Base-by-base conservation (phyloP, 495 filamentous ascomycete species). In the Viridothelium virens region DNA sequence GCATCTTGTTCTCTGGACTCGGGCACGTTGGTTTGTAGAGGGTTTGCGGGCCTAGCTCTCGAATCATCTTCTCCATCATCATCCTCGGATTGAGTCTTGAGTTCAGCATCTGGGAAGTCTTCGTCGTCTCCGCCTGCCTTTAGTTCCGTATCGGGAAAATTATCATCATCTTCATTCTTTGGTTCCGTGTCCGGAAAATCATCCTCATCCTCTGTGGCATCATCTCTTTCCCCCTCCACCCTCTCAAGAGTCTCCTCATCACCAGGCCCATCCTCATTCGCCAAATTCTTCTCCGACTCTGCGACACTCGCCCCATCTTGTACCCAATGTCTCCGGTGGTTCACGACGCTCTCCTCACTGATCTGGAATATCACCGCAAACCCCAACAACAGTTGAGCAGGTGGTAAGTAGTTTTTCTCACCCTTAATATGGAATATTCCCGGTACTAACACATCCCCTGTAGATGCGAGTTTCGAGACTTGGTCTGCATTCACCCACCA, bases 401-500 rank as follows among this genome's bases (percentile, higher is more conserved):
- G 94, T 2, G 92, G 92, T 56, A 98, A 77, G 70, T 88, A 92
- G 69, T 96, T 96, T 76, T 95, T 96, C 74, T 89, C 88, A 9
- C 93, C 93, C 62, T 83, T 82, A 44, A 96, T 80, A 73, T 86
- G 82, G 71, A 98, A 98, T 31, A 81, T 82, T 12, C 94, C 94
- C 5, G 82, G 78, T 4, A 84, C 81, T 12, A 97, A 74, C 65
- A 89, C 91, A 65, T 92, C 95, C n/a, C 92, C 93, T 1, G 82
- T 82, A 0, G 84, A 79, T 0, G 86, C 85, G 48, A 83, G 89
- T 77, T 97, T 97, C 2, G 90, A 89, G 0, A 97, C 90, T 72
- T 97, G 92, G 65, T 90, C 85, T 12, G 89, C 87, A 61, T 86
- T 82, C 0, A 91, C 92, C 94, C 94, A 98, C 86, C 89, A 98